A percentile compares a stretch with the other conserved stretches of the same genome.
phyloP scores from a whole-genome alignment of 2,329 filamentous ascomycete genomes.

The Sclerotinia glacialis region DNA sequence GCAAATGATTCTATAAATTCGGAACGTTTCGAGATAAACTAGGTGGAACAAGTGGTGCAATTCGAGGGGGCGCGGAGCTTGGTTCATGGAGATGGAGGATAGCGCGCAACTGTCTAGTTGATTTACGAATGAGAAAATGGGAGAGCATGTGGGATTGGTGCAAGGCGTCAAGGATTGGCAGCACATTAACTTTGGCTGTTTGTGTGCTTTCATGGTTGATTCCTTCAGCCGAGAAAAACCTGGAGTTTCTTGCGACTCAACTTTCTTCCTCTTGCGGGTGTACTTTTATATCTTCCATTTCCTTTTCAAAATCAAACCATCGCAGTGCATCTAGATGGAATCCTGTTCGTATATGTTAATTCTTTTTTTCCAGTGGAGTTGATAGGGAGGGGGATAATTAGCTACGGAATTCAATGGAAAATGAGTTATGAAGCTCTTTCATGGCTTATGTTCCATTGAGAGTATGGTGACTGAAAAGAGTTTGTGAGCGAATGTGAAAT shows the following conservation, averaged over 20 bases:
- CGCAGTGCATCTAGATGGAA: constrained; percentile 8
- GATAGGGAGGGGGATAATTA: not conserved
- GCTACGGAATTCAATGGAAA: not conserved
- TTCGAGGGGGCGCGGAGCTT: not conserved
- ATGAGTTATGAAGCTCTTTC: not conserved
- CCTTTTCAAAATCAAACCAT: not conserved
- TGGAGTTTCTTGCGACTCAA: constrained; percentile 13
- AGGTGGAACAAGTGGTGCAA: not conserved
- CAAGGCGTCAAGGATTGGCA: constrained; percentile 28
- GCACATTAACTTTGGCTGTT: constrained; percentile 28
- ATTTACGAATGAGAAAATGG: constrained; percentile 23
- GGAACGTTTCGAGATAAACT: not conserved
- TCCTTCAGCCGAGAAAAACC: not conserved
- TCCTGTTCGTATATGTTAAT: not conserved
- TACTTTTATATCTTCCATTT: constrained; percentile 31
- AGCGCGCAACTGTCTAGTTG: not conserved
- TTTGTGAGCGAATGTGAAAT: not conserved
- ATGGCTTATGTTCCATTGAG: not conserved
- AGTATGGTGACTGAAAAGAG: not conserved
- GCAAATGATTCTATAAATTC: constrained; percentile 87
- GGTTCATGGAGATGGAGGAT: not conserved
- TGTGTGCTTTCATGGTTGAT: constrained; percentile 27
- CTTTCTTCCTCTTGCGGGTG: constrained; percentile 17
- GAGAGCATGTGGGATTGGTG: constrained; percentile 29
- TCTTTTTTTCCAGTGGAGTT: constrained; percentile 5